These are phyloP conservation scores for Fusarium illudens DNA, from an alignment of 2,329 filamentous ascomycete species.

Conservation along the genomic window DNA sequence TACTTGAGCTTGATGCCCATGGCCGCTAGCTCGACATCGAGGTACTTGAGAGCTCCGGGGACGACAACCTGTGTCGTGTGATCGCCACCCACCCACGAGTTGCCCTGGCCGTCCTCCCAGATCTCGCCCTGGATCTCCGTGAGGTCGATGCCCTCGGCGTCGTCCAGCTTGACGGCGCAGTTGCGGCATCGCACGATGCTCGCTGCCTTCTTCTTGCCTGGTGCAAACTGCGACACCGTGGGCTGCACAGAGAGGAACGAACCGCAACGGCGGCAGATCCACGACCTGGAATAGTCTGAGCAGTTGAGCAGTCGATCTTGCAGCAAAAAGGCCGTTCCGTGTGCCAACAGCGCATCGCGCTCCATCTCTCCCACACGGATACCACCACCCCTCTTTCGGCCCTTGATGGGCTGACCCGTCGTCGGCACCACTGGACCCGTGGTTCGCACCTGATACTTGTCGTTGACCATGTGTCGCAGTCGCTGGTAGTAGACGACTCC, in stretches of 20 bases:
- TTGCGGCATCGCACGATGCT: slow-evolving; percentile 80
- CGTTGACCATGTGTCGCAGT: slow-evolving; percentile 99
- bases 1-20: slow-evolving; percentile 98
- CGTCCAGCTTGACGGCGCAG: slow-evolving; percentile 72
- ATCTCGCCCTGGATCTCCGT: slow-evolving; percentile 72
- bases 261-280: slow-evolving; percentile 89
- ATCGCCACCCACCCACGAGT: slow-evolving; percentile 86
- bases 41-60: slow-evolving; percentile 88
- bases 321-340: slow-evolving; percentile 92
- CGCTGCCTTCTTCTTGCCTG: slow-evolving; percentile 70
- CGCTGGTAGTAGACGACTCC: slow-evolving; percentile 98
- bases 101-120: slow-evolving; percentile 92
- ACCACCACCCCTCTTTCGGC: slow-evolving; percentile 93
- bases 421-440: slow-evolving; percentile 90
- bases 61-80: slow-evolving; percentile 92
- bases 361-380: slow-evolving; percentile 99
- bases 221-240: slow-evolving; percentile 70
- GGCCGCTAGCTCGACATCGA: slow-evolving; percentile 93
- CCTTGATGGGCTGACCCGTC: slow-evolving; percentile 97
- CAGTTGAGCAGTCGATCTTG: slow-evolving; percentile 98
- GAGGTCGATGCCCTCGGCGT: slow-evolving; percentile 64
- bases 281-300: slow-evolving; percentile 88
- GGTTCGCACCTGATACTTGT: slow-evolving; percentile 98
- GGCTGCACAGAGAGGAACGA: slow-evolving; percentile 90
- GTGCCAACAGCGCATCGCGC: slow-evolving; percentile 90